These are phyloP conservation scores for Clitocybe nebularis DNA, from an alignment of 1,284 basidiomycete species.

Conservation along the genomic window DNA sequence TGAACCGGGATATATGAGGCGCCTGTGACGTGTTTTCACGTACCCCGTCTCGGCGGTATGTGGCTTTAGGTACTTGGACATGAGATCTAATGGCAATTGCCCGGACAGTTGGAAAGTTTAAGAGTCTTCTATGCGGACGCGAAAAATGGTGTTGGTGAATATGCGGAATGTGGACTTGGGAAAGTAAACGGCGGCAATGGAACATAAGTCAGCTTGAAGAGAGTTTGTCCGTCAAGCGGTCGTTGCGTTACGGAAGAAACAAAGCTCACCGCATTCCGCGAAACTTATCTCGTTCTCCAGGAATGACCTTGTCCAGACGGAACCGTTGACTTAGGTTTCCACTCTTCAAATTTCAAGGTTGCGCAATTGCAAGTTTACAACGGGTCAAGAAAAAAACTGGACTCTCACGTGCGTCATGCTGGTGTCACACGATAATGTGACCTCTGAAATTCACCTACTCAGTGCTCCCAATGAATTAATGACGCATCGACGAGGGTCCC, in stretches of 20 bases:
- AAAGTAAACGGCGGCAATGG: conserved; percentile 47
- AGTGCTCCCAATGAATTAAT: too few relatives aligned
- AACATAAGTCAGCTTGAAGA: conserved; percentile 53
- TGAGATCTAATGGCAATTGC: not conserved
- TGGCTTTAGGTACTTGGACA: conserved; percentile 3
- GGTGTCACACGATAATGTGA: not conserved
- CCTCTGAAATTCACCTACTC: too few relatives aligned
- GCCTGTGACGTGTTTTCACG: conserved; percentile 10
- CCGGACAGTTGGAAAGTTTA: conserved; percentile 7
- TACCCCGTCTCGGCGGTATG: conserved; percentile 8
- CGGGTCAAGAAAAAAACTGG: conserved; percentile 9
- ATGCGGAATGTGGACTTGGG: conserved; percentile 32
- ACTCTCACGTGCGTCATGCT: not conserved
- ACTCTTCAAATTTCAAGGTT: conserved; percentile 2
- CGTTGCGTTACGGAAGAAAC: not conserved
- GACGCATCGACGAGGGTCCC: too few relatives aligned
- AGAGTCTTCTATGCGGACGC: conserved; percentile 15
- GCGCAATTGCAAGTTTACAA: not conserved
- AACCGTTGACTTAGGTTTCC: conserved; percentile 12
- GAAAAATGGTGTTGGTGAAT: conserved; percentile 19
- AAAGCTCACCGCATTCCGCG: conserved; percentile 49
- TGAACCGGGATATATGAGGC: conserved; percentile 3
- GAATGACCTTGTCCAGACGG: conserved; percentile 13
- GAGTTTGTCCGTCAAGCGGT: conserved; percentile 7
- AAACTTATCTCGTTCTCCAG: conserved; percentile 16